Evolutionary conservation across 768 basidiomycete genomes (phyloP), one percentile per base, ranked within the genome.

Genomic region (Podaxis mareebaensis): DNA sequence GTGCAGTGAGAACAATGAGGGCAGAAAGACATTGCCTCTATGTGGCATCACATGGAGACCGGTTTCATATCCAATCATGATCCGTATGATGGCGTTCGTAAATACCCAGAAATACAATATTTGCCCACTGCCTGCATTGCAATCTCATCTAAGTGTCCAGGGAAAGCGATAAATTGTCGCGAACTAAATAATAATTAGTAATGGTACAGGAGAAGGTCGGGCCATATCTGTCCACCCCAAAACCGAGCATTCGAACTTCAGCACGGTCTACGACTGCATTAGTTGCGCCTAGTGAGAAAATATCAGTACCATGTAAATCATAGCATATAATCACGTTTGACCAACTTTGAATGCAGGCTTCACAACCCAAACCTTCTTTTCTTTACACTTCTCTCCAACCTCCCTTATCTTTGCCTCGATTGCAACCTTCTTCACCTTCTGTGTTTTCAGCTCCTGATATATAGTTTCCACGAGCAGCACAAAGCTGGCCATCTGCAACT

Each of bases 371-470:
- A 87, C 74, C 71, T 85, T 91, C 76, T 81, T 85, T 63, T 86
- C 83, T 71, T 84, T 90, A 68, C 84, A 87, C 70, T 91, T 93
- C 74, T 88, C 90, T 15, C 85, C 81, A 12, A 93, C 82, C 73
- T 93, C 91, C 52, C 84, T 80, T 40, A 95, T 79, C 72, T 94
- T 94, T 2, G 86, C 87, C 73, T 93, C 91, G 51, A 95, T 87
- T 3, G 91, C 86, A 55, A 88, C 90, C 81, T 94, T 95, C 79
- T 89, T 93, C 65, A 93, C 83, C 61, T 88, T 89, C 66, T 89
- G 77, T n/a, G 72, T 74, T 36, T 84, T 84, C 44, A 94, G 77
- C 28, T 89, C 89, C 65, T 88, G 85, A 68, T 88, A 85, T 66
- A 94, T 82, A 7, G 85, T 81, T 64, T 94, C 92, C 0, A 93